Evolutionary conservation across 257 asterid species (phyloP).

Genomic region (Osmanthus fragrans): DNA sequence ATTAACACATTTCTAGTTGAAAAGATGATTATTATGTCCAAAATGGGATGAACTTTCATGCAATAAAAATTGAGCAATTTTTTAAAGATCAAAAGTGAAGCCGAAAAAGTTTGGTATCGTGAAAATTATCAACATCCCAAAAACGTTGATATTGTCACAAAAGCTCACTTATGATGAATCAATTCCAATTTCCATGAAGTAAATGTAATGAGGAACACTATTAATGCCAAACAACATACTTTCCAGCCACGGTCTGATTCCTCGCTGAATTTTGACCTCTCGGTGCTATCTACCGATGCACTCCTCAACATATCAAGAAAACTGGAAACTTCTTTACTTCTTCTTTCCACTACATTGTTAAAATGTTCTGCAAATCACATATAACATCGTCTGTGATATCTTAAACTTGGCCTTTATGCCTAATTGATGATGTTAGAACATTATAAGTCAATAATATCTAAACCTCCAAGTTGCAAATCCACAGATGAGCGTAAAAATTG

Average conservation of each 20-base stretch:
- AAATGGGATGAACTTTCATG: constrained; percentile 1
- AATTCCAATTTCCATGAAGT: background rate
- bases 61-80: background rate
- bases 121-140: background rate
- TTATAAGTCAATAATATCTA: constrained; percentile 9
- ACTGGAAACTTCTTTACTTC: constrained; percentile 65
- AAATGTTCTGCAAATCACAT: constrained; percentile 47
- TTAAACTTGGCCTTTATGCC: background rate
- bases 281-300: constrained; percentile 46
- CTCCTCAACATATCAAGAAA: constrained; percentile 82
- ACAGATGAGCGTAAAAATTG: constrained; percentile 50
- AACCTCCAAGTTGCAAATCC: constrained; percentile 35
- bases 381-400: background rate
- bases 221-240: constrained; percentile 40
- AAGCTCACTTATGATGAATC: background rate
- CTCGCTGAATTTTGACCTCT: constrained; percentile 42
- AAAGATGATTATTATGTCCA: background rate
- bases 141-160: background rate
- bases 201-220: constrained; percentile 7
- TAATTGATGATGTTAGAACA: constrained; percentile 1
- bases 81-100: background rate
- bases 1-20: background rate
- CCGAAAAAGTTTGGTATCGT: background rate
- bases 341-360: constrained; percentile 50
- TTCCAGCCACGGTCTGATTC: constrained; percentile 61